Percentiles rank a stretch among this genome's conserved stretches.
phyloP scores from a whole-genome alignment of 2,329 filamentous ascomycete species.

The Fusarium annulatum region DNA sequence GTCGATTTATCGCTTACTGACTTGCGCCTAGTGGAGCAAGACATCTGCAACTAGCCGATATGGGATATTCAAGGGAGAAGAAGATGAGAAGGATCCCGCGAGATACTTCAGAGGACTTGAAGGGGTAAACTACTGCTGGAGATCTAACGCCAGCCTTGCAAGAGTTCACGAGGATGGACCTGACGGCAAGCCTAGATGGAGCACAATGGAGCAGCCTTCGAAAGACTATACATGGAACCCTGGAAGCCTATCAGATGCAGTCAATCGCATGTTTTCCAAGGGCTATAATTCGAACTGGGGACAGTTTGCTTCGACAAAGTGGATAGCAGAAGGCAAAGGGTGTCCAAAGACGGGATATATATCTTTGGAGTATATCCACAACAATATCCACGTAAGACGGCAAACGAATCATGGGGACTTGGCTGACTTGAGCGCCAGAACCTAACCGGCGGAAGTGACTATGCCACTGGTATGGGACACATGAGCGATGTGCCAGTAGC shows the following conservation, averaged over 20 bases:
- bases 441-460: neutral
- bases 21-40: neutral
- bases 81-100: accelerated
- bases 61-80: neutral
- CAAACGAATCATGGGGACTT: accelerated
- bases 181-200: neutral
- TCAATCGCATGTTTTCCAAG: neutral
- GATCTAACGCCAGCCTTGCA: neutral
- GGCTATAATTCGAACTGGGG: neutral
- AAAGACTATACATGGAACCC: neutral
- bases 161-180: neutral
- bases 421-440: neutral
- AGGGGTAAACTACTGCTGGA: neutral
- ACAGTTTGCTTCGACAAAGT: neutral
- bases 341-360: neutral
- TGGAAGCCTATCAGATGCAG: neutral
- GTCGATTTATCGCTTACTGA: neutral
- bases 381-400: neutral
- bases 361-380: slow-evolving; percentile 16
- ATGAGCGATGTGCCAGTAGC: slow-evolving; percentile 4
- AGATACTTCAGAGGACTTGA: neutral
- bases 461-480: neutral
- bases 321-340: neutral
- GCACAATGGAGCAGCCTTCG: neutral
- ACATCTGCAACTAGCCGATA: neutral